Base-by-base conservation (phyloP, 805 yeast species). In the Henningerozyma blattae region DNA sequence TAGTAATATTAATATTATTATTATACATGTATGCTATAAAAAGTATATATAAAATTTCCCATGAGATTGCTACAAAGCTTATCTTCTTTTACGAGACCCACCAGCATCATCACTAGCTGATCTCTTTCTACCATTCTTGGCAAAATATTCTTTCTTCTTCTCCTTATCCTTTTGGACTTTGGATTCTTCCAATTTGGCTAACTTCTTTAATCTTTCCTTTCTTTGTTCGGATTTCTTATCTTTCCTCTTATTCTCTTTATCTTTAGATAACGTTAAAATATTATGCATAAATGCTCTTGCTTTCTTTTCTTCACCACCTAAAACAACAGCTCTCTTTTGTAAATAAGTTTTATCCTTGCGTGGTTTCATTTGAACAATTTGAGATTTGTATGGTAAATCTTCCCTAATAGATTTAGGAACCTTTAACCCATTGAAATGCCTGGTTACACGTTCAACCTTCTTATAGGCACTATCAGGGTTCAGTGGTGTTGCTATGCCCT, bases 281-380 rank as follows among this genome's bases (percentile, higher is more conserved):
- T 83, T 83, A 59, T 80, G 89, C 67, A 91, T 73, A 59, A 89
- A 70, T 24, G 85, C 78, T 46, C 96, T 72, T 22, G 94, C 87
- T 63, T 84, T 82, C 77, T 84, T 85, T 59, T 89, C 97, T 34
- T 84, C 95, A 13, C 93, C 95, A 28, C 77, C 82, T 27, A 87
- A 61, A 5, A 91, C 91, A 34, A 91, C 96, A 1, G 98, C 98
- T 51, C 98, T 75, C 65, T 86, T 91, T 36, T 68, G 72, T 72
- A 80, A 55, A 53, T 89, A 91, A 0, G 95, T 77, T 50, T 72
- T 68, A 59, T 80, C 78, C 65, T 71, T 76, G 58, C 82, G 91
- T 18, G 95, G 93, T 56, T 78, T 81, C 91, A 84, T 81, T 48
- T 74, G 72, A 44, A 77, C 81, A 31, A 87, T 72, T 65, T 91